A percentile compares a stretch with the other conserved stretches of the same genome.
These are phyloP conservation scores for Monoraphidium neglectum DNA, from an alignment of 139 green algal genomes.

Conservation along the genomic window DNA sequence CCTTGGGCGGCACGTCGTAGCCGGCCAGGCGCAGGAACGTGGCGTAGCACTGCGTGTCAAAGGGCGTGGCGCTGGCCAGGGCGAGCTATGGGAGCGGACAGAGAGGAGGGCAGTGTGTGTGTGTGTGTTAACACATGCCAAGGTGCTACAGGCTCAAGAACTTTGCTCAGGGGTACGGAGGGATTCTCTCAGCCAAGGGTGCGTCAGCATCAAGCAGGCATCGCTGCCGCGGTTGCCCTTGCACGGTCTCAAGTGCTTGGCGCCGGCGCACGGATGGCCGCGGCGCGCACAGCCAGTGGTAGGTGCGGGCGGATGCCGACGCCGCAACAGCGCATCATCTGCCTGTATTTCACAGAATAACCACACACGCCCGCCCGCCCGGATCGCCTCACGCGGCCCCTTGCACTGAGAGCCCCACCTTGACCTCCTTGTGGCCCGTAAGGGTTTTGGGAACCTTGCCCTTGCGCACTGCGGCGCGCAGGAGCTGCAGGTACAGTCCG, in stretches of 20 bases:
- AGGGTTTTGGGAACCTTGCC: background rate
- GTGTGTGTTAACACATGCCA: background rate
- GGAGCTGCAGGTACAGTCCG: conserved; percentile 20
- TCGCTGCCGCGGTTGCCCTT: background rate
- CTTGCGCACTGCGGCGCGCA: background rate
- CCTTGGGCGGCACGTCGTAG: conserved; percentile 7
- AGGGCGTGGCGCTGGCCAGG: background rate
- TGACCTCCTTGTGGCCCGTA: conserved; percentile 10
- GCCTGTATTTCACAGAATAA: too few relatives aligned
- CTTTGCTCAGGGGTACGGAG: background rate
- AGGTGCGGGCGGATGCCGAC: too few relatives aligned
- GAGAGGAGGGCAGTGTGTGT: background rate
- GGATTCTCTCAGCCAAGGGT: background rate
- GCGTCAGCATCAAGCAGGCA: background rate
- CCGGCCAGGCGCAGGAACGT: conserved; percentile 26
- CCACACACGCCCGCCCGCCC: too few relatives aligned
- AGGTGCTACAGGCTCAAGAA: background rate
- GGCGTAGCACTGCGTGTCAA: background rate
- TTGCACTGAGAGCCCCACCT: background rate
- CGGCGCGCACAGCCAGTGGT: too few relatives aligned
- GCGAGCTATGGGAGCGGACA: too few relatives aligned
- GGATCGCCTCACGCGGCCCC: too few relatives aligned
- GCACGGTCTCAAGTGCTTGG: too few relatives aligned
- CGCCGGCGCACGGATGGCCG: too few relatives aligned
- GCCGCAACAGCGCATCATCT: too few relatives aligned